Conservation (phyloP, 768 basidiomycete genomes). For the Austroboletus festivus region DNA sequence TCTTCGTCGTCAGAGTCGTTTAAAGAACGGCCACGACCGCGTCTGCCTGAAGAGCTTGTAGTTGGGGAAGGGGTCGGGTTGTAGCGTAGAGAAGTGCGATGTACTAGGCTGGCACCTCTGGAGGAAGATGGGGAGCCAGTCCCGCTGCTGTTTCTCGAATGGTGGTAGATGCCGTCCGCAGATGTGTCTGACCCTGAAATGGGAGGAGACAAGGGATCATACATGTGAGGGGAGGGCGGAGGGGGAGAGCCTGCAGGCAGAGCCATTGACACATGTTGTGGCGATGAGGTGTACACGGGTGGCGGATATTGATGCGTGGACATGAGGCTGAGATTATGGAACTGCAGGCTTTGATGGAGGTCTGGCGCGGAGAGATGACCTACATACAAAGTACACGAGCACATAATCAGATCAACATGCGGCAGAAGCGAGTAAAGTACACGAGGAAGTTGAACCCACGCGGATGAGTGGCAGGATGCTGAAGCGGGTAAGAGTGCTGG, state of each 20-base stretch:
- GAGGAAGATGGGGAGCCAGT: conserved; percentile 79
- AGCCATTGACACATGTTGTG: conserved; percentile 69
- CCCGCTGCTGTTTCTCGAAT: conserved; percentile 67
- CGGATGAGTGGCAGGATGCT: conserved; percentile 58
- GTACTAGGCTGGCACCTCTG: conserved; percentile 71
- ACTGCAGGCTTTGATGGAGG: conserved; percentile 62
- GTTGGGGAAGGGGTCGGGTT: conserved; percentile 81
- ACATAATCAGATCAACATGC: conserved; percentile 67
- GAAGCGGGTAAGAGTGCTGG: conserved; percentile 53
- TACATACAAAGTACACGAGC: conserved; percentile 49
- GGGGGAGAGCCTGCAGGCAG: conserved; percentile 67
- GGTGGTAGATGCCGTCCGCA: conserved; percentile 76
- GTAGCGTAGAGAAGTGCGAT: conserved; percentile 66
- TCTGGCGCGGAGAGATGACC: conserved; percentile 64
- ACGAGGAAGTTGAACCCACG: conserved; percentile 62
- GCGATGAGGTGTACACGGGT: conserved; percentile 57
- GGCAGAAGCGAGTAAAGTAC: conserved; percentile 42
- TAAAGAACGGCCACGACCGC: conserved; percentile 61
- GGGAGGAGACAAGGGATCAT: conserved; percentile 82
- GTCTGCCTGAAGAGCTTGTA: conserved; percentile 63
- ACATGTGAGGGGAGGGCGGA: conserved; percentile 73
- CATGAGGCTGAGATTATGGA: conserved; percentile 64
- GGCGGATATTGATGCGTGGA: conserved; percentile 61
- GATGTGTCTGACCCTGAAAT: conserved; percentile 89
- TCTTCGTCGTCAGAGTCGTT: conserved; percentile 77